phyloP scores from a whole-genome alignment of 1,284 basidiomycete species.

The Malassezia psittaci region DNA sequence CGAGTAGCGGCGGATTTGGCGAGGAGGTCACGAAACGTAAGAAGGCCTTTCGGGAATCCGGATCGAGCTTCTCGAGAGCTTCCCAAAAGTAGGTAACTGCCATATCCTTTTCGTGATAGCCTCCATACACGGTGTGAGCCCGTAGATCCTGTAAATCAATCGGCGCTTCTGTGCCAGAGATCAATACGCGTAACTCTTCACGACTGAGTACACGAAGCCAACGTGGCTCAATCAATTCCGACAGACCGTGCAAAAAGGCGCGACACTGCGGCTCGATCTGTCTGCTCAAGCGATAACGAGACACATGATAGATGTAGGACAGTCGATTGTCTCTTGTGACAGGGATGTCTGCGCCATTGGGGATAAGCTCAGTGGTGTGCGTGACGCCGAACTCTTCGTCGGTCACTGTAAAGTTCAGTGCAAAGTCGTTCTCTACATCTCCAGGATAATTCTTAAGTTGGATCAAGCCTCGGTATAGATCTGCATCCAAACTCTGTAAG shows the following conservation, averaged over 20 bases:
- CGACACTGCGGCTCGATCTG: slow-evolving; percentile 73
- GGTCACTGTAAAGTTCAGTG: slow-evolving; percentile 79
- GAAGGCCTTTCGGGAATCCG: slow-evolving; percentile 28
- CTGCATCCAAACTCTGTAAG: slow-evolving; percentile 52
- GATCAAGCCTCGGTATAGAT: slow-evolving; percentile 81
- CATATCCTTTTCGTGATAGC: slow-evolving; percentile 41
- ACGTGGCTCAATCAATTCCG: slow-evolving; percentile 43
- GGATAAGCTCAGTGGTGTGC: slow-evolving; percentile 68
- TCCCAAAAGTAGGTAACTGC: slow-evolving; percentile 43
- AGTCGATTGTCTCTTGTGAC: slow-evolving; percentile 83
- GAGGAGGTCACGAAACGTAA: slow-evolving; percentile 44
- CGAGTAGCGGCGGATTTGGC: slow-evolving; percentile 43
- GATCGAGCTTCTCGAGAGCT: slow-evolving; percentile 31
- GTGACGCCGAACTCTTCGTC: slow-evolving; percentile 86
- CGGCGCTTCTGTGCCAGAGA: slow-evolving; percentile 37
- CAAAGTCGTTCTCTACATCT: slow-evolving; percentile 72
- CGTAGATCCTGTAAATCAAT: slow-evolving; percentile 40
- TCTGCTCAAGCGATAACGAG: slow-evolving; percentile 74
- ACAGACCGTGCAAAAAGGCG: slow-evolving; percentile 52
- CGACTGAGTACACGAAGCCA: slow-evolving; percentile 44
- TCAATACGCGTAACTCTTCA: slow-evolving; percentile 39
- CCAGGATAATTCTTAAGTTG: slow-evolving; percentile 85
- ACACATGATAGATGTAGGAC: slow-evolving; percentile 75
- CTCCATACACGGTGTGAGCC: slow-evolving; percentile 36
- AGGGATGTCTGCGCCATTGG: slow-evolving; percentile 69